These are phyloP conservation scores for Mortierella sp. DNA, from an alignment of 371 early-diverging fungal genomes.

Conservation along the genomic window DNA sequence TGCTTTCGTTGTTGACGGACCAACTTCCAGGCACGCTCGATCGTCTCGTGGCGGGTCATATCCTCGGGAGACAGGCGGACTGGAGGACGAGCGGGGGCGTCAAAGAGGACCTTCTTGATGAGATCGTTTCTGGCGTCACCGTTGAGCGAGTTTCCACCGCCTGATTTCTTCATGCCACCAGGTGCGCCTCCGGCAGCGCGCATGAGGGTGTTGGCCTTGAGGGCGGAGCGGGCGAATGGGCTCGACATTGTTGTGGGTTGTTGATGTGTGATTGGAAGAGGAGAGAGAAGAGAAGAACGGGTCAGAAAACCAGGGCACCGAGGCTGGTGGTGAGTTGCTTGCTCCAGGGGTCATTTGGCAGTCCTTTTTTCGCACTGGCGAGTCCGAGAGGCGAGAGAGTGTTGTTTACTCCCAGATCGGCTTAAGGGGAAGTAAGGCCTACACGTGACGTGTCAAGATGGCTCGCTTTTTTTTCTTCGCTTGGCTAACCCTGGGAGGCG, in stretches of 20 bases:
- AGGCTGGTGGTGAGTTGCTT: not conserved
- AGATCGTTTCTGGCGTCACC: conserved; percentile 79
- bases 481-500: not conserved
- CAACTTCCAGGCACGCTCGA: conserved; percentile 83
- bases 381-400: not conserved
- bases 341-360: not conserved
- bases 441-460: not conserved
- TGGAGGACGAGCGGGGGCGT: conserved; percentile 66
- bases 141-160: conserved; percentile 48
- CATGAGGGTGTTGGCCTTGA: conserved; percentile 38
- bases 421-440: not conserved
- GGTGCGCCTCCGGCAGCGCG: conserved; percentile 25
- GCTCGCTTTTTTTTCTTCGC: not conserved
- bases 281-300: not conserved
- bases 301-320: not conserved
- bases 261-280: conserved; percentile 4
- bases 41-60: conserved; percentile 77
- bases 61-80: conserved; percentile 64
- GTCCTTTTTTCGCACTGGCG: not conserved
- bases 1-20: conserved; percentile 72
- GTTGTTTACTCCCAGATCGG: conserved; percentile 9
- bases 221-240: conserved; percentile 44
- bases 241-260: conserved; percentile 37
- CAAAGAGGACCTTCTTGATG: conserved; percentile 81
- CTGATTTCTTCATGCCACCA: conserved; percentile 35